Evolutionary conservation across 257 asterid species (phyloP), one percentile per base, ranked within the genome.

Genomic region (Capsicum chinense): DNA sequence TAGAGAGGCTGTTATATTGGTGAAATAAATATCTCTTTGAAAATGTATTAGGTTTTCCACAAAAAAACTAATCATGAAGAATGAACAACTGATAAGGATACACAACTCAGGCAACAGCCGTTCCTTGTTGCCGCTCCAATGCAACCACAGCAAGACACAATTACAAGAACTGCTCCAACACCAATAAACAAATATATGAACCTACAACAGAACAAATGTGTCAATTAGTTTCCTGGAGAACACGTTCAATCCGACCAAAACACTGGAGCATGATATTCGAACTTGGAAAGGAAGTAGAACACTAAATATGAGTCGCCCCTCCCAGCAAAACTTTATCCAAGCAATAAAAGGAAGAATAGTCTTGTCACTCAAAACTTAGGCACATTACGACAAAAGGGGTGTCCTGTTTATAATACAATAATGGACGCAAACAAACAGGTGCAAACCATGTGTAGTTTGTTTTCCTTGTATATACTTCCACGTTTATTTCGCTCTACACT

Each of bases 51-150:
- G 48, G 48, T 11, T 76, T 4, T 76, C 62, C 50, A 9, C 33
- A 78, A 10, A 54, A 54, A 13, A 54, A 54, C 15, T 1, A 8
- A 78, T 26, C 48, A 78, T 11, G 71, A 33, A 64, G 21, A 87
- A 2, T 35, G 54, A 47, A 68, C 47, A 13, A 80, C 63, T 48
- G 62, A 50, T 37, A 85, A 93, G 99, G 99, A 95, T 91, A 97
- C 99, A 92, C 97, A 94, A 86, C 91, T 88, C 88, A 97, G 90
- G 89, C 99, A 97, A 93, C 99, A 97, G n/a, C 97, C 97, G 44
- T 87, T 94, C 87, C 97, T 86, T 60, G 90, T 88, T 66, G 94
- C 85, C 1, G 97, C 83, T 84, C 94, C 95, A 85, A 97, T 92
- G 92, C 99, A 97, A 84, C 99, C 99, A 81, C 93, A 93, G 88